Base-by-base conservation (phyloP, 2,329 filamentous ascomycete genomes). In the Claviceps monticola region DNA sequence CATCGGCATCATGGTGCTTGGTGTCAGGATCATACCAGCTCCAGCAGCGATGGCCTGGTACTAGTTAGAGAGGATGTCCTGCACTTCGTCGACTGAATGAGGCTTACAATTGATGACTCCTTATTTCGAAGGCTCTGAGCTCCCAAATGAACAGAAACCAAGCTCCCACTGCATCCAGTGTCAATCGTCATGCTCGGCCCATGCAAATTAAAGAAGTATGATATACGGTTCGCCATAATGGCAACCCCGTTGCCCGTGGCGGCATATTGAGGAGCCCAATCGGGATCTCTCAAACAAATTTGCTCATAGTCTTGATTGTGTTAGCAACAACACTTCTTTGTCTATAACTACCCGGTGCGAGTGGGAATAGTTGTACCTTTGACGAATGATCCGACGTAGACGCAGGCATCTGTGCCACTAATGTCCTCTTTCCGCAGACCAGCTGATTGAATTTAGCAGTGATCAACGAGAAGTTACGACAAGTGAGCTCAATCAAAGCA, bases 141-240 rank as follows among this genome's bases (percentile, higher is more conserved):
- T 2, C 74, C 78, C 37, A 75, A 62, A 56, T 81, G 74, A 3
- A 81, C 66, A 0, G 74, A 73, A 4, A 78, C 72, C 19, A 81
- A 65, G 48, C 73, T 75, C 11, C 72, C 73, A 23, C 76, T 80
- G 61, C 79, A 82, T 19, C 75, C 79, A 1, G 79, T 81, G 50
- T 82, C 78, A 14, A 82, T 62, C 0, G 75, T 79, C 61, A 80
- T 69, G 56, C 74, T 78, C 2, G 77, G 74, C 0, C 78, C 78
- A 13, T 69, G 67, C 16, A 80, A 63, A 56, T 80, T 71, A 60
- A 76, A 78, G 53, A 68, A 72, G 58, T 79, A 75, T 0, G 75
- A 79, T 13, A 80, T 68, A 0, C 76, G 69, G 57, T 80, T 80
- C 3, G 75, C 69, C 62, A 79, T 68, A 51, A 79, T 74, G 53